phyloP scores from a whole-genome alignment of 1,284 basidiomycete species.

The Heterobasidion parviporum region DNA sequence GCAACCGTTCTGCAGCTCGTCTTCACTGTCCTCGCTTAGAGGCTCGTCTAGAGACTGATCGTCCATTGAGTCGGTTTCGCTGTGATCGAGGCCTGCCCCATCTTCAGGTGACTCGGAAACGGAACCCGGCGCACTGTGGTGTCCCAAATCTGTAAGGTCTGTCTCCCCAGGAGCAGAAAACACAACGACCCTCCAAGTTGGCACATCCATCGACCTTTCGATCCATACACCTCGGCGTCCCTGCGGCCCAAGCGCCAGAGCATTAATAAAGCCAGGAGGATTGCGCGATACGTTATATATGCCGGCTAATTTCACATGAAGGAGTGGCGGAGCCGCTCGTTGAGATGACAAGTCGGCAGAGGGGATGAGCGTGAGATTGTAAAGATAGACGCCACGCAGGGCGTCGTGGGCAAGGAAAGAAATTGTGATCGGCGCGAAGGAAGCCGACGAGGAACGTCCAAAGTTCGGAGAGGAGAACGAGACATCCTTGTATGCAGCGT shows the following conservation, averaged over 20 bases:
- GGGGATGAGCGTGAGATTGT: constrained; percentile 17
- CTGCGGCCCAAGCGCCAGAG: constrained; percentile 34
- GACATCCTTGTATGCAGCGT: constrained; percentile 36
- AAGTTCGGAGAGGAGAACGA: neutral
- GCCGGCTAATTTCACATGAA: constrained; percentile 23
- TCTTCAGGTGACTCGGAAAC: neutral
- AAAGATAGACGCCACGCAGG: constrained; percentile 44
- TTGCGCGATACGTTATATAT: constrained; percentile 20
- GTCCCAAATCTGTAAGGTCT: neutral
- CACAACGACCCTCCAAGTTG: constrained; percentile 28
- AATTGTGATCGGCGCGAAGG: constrained; percentile 13
- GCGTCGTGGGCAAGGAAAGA: constrained; percentile 43
- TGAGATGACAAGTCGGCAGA: constrained; percentile 5
- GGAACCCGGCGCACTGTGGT: neutral
- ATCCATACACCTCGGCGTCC: constrained; percentile 44
- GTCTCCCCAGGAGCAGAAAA: constrained; percentile 16
- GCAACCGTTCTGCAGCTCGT: constrained; percentile 2
- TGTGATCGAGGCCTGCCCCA: constrained; percentile 1
- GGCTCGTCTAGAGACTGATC: too few relatives aligned
- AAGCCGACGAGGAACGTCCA: neutral
- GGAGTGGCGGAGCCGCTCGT: constrained; percentile 14
- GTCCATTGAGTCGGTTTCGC: neutral
- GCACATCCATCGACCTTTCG: constrained; percentile 32
- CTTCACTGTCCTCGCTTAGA: constrained; percentile 4
- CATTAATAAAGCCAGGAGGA: constrained; percentile 33